Evolutionary conservation across 257 asterid genomes (phyloP), one percentile per base, ranked within the genome.

Genomic region (Oldenlandia corymbosa): DNA sequence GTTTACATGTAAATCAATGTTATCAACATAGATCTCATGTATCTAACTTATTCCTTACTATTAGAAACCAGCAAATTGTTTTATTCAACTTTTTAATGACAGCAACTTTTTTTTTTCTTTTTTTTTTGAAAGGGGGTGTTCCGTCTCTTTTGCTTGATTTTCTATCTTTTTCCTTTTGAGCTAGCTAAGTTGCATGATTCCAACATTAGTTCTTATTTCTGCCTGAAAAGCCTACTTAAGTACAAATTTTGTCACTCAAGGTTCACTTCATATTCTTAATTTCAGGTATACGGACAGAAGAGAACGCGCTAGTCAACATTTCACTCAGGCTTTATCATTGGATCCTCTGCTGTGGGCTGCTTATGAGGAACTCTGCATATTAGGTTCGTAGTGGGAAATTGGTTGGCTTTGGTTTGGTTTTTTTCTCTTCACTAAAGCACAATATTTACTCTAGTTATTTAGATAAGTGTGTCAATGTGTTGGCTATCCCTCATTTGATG

Each of bases 331-430:
- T 69, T 73, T 92, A 67, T 83, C 90, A 7, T 53, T 89, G 83
- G 96, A 92, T 84, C 99, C 99, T 46, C 77, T 92, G 50, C 76
- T 92, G 63, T 92, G 97, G 99, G 79, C 86, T 81, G 99, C 99
- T 63, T 90, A 89, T 73, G 99, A 92, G 76, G 99, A 92, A 76
- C 86, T 92, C 37, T 92, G 95, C 74, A 66, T 83, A 66, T 88
- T 92, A 87, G 97, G 99, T 89, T 69, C 59, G 78, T 60, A 45
- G 42, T 46, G n/a, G 54, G 32, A 30, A 66, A 57, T 17, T 17
- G 52, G 23, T 20, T 13, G 18, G 32, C 11, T 42, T 45, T 42
- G 50, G 1, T 39, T 60, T 68, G 0, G 1, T 2, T 34, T 36
- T 39, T 21, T 49, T 43, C 0, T 7, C 3, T 26, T 45, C 26